Percentiles rank a stretch among this genome's conserved stretches.
Conservation (phyloP, 148 eudicot species). For the Euryodendron excelsum region DNA sequence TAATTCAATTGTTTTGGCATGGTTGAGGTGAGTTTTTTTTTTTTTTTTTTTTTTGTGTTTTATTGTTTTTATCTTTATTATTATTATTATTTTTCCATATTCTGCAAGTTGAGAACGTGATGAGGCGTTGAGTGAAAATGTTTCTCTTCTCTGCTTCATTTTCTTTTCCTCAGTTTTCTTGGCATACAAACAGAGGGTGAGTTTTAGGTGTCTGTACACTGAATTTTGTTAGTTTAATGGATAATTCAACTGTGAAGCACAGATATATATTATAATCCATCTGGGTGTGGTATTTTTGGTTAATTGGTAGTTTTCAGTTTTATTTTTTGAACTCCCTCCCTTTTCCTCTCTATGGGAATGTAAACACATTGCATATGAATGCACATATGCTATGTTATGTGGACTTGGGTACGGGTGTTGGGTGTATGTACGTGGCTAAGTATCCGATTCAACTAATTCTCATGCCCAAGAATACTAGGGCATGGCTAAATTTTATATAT, state of each 20-base stretch:
- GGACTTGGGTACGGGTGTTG: too few relatives aligned
- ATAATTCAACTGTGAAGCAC: neutral
- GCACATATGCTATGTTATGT: too few relatives aligned
- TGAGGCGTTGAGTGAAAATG: neutral
- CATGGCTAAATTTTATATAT: too few relatives aligned
- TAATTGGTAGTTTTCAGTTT: neutral
- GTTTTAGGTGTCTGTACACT: neutral
- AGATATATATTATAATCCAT: too few relatives aligned
- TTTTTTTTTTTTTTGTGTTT: neutral
- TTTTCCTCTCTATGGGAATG: too few relatives aligned
- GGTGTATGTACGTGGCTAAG: too few relatives aligned
- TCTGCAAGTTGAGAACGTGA: too few relatives aligned
- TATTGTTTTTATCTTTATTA: too few relatives aligned
- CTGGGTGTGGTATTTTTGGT: too few relatives aligned
- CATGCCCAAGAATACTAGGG: too few relatives aligned
- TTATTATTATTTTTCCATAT: too few relatives aligned
- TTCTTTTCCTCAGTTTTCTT: neutral
- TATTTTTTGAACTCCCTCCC: neutral
- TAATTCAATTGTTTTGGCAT: neutral
- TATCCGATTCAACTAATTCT: too few relatives aligned
- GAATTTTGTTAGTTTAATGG: neutral
- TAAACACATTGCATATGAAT: neutral
- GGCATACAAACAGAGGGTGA: neutral
- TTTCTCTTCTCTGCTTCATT: neutral
- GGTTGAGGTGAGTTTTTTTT: constrained; percentile 1